These are phyloP conservation scores for Linderniella brevidens DNA, from an alignment of 257 asterid genomes.

Conservation along the genomic window DNA sequence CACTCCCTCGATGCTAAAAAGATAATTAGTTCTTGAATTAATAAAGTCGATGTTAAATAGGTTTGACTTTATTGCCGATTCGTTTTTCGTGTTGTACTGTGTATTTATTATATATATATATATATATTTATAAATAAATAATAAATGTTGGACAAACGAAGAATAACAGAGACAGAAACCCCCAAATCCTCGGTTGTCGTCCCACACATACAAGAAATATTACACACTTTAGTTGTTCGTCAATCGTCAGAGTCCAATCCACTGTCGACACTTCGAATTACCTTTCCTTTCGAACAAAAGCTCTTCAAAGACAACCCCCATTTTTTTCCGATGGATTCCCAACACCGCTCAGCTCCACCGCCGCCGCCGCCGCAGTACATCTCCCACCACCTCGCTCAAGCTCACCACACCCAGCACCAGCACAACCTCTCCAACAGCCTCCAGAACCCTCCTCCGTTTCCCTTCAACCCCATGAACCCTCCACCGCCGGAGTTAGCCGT, in stretches of 20 bases:
- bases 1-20: no score
- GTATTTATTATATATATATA: no score
- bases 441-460: slow-evolving; percentile 36
- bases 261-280: not conserved
- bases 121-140: no score
- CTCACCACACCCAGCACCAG: slow-evolving; percentile 1
- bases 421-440: slow-evolving; percentile 16
- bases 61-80: no score
- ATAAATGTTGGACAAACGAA: no score
- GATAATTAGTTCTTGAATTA: no score
- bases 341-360: not conserved
- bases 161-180: no score
- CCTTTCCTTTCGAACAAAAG: not conserved
- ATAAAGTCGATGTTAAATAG: no score
- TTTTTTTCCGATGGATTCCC: slow-evolving; percentile 3
- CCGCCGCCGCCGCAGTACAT: slow-evolving; percentile 1
- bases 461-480: slow-evolving; percentile 29
- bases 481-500: slow-evolving; percentile 21
- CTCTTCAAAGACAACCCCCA: not conserved
- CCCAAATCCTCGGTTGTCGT: no score
- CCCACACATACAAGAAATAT: no score
- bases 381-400: not conserved
- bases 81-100: no score
- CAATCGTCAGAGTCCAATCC: not conserved
- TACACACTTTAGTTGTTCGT: no score